Base-by-base conservation (phyloP, 495 filamentous ascomycete species). In the Filosporella fistucella region DNA sequence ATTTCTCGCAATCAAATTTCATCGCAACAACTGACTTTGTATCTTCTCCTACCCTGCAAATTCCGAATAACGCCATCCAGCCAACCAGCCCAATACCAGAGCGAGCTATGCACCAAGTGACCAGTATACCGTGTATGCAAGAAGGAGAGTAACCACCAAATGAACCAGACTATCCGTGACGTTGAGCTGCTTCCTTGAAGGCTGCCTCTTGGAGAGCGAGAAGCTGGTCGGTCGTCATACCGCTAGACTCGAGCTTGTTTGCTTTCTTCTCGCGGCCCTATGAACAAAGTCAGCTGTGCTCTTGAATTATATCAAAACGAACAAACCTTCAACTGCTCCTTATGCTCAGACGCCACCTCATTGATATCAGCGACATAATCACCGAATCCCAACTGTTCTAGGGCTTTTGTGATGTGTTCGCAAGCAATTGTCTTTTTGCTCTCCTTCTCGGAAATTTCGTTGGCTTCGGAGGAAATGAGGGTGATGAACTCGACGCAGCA, bases 401-500 rank as follows among this genome's bases (percentile, higher is more conserved):
- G 72, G 3, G 94, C 94, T 59, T 89, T 88, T 56, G 91, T 89
- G 55, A 97, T 91, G 67, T 98, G 93, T 58, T 98, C 93, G 55
- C 86, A 90, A 0, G 90, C 91, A 45, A 98, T 98, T 0, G 93
- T 98, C 72, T 98, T 98, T 76, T 98, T 98, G 10, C 89, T 85
- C 53, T 98, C 93, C 59, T 91, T 95, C 67, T 98, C 93, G 13
- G 89, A 89, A 52, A 98, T 98, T 56, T 98, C 93, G 63, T 98
- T 98, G 8, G 93, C 94, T 69, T 98, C 90, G 28, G 88, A 93
- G 20, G 91, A 96, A 45, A 98, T 87, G 45, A 98, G 77, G 9
- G 94, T 96, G 64, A 98, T 96, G 71, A 97, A 98, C 62, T 98
- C 93, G 52, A 97, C 93, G 63, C 94, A 98, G 73, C 91, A 97